Evolutionary conservation across 2,329 filamentous ascomycete genomes (phyloP), one percentile per base, ranked within the genome.

Genomic region (Neonectria hederae): DNA sequence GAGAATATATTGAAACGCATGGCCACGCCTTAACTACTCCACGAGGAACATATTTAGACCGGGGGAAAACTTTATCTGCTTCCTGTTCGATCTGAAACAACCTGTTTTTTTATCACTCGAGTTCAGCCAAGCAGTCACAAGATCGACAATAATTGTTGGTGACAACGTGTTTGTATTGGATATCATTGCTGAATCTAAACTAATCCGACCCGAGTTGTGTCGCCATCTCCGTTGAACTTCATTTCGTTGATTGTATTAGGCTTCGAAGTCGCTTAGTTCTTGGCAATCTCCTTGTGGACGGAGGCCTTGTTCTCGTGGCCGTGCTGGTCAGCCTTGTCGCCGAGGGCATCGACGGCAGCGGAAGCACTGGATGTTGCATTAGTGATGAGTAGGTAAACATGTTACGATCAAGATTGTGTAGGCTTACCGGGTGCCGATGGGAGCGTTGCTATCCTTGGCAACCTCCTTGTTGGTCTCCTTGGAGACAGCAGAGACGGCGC

Each of bases 391-490:
- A 38, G 3, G 10, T 11, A 11, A 10, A 2, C 9, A 55, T 1
- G n/a, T 13, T 48, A 2, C 45, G 17, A 19, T 22, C 17, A 9
- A 6, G 3, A 19, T 8, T 43, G 35, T 4, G n/a, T n/a, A 11
- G 30, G 59, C 82, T 76, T 78, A 85, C 83, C 89, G 88, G 76
- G 85, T 88, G 74, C 77, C 70, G 58, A 88, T 13, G 66, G 71
- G 72, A 69, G 82, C 84, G 74, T 89, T 82, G 77, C 75, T 75
- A 76, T 89, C 85, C 85, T 91, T 91, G 78, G 89, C 89, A 71
- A 88, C 81, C 72, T 83, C 77, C 87, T 91, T 91, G 87, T 91
- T 91, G 83, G 83, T 82, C 83, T 91, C 88, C 86, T 92, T 91
- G 82, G 83, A 86, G 68, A 85, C 83, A 73, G 83, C 83, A 66